Conservation (phyloP, 768 basidiomycete species). For the Mycena maculata region DNA sequence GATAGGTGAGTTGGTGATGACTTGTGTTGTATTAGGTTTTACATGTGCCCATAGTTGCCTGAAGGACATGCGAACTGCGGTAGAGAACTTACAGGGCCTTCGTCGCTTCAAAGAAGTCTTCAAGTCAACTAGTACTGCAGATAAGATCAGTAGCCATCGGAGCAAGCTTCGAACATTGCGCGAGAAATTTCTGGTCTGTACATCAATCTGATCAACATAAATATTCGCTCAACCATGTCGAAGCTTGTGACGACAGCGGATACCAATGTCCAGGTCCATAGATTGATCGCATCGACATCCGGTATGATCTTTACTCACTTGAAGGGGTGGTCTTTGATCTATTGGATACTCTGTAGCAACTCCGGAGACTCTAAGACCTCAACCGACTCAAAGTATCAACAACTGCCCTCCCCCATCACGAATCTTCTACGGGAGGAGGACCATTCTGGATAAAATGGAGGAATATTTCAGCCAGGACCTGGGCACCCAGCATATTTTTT, state of each 20-base stretch:
- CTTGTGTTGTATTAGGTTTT: neutral
- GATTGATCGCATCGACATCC: neutral
- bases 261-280: conserved; percentile 12
- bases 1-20: neutral
- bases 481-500: neutral
- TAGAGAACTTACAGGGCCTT: neutral
- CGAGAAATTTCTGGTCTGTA: conserved; percentile 8
- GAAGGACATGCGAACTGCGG: neutral
- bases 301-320: neutral
- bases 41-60: neutral
- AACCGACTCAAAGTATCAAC: neutral
- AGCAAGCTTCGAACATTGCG: conserved; percentile 3
- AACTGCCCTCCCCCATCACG: conserved; percentile 6
- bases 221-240: neutral
- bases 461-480: neutral
- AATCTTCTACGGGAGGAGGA: conserved; percentile 2
- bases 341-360: neutral
- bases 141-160: neutral
- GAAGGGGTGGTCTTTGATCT: neutral
- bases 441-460: conserved; percentile 2
- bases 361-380: neutral
- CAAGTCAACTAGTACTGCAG: neutral
- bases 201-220: too few species aligned
- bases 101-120: conserved; percentile 11
- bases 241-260: conserved; percentile 8